These are phyloP conservation scores for Pichia sp. DNA, from an alignment of 1,139 yeast genomes.

Conservation along the genomic window DNA sequence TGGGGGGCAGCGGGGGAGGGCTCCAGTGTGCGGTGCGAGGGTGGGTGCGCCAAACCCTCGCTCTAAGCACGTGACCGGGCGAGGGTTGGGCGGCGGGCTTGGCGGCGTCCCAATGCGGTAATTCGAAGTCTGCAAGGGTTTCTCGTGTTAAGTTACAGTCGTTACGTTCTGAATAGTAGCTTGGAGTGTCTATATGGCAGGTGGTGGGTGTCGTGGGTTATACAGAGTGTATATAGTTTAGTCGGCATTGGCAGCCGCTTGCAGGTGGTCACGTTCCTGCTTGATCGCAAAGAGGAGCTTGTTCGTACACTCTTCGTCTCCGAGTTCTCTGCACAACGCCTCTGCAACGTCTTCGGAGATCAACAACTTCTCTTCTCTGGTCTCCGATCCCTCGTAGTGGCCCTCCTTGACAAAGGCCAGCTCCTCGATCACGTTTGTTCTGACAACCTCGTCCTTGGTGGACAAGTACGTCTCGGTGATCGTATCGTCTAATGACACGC, in stretches of 20 bases:
- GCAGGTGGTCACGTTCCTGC: constrained; percentile 23
- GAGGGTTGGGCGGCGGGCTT: too few species aligned
- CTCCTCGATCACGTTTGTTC: constrained; percentile 11
- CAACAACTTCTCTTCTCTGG: constrained; percentile 21
- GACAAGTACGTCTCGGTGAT: constrained; percentile 24
- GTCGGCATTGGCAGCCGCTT: too few species aligned
- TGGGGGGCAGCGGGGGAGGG: too few species aligned
- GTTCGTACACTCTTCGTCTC: constrained; percentile 21
- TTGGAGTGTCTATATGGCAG: too few species aligned
- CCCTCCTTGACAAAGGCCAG: constrained; percentile 3
- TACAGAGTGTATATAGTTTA: too few species aligned
- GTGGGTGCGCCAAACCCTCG: background rate
- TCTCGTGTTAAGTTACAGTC: too few species aligned
- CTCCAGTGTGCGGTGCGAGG: constrained; percentile 7
- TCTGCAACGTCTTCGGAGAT: constrained; percentile 27
- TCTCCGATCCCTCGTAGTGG: background rate
- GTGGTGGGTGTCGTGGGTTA: too few species aligned
- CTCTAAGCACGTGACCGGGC: background rate
- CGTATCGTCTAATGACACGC: constrained; percentile 14
- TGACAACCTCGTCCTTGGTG: constrained; percentile 21
- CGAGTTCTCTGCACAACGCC: constrained; percentile 23
- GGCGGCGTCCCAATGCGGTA: too few species aligned
- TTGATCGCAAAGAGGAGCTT: constrained; percentile 25
- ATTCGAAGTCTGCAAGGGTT: too few species aligned
- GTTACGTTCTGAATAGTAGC: too few species aligned